Percentiles rank a stretch among this genome's conserved stretches.
These are phyloP conservation scores for Neurospora discreta DNA, from an alignment of 495 filamentous ascomycete species.

Conservation along the genomic window DNA sequence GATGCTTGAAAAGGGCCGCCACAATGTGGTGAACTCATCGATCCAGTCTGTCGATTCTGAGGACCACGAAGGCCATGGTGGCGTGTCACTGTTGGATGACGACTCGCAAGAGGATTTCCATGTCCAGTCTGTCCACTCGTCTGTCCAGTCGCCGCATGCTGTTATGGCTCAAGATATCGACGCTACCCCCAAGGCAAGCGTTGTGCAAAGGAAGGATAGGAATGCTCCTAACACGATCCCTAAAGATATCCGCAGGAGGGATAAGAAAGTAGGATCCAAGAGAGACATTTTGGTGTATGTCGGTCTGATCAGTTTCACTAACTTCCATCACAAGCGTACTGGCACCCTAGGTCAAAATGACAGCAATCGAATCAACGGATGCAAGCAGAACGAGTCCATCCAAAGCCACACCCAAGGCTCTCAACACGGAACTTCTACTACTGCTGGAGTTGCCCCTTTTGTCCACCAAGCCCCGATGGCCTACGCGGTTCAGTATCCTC, in stretches of 20 bases:
- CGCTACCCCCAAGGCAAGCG: neutral
- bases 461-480: neutral
- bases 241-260: neutral
- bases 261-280: neutral
- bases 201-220: neutral
- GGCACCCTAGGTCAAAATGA: neutral
- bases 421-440: neutral
- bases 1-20: neutral
- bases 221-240: neutral
- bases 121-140: neutral
- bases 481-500: neutral
- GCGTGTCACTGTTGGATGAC: neutral
- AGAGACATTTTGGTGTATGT: neutral
- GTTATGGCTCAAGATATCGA: neutral
- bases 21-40: neutral
- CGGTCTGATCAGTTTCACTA: neutral
- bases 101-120: neutral
- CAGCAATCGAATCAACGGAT: neutral
- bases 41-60: neutral
- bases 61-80: constrained; percentile 3
- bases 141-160: neutral
- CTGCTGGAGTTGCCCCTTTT: neutral
- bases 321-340: neutral
- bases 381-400: neutral
- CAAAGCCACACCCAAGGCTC: neutral